These are phyloP conservation scores for Sphenostylis stenocarpa DNA, from an alignment of 306 rosid species.

Conservation along the genomic window DNA sequence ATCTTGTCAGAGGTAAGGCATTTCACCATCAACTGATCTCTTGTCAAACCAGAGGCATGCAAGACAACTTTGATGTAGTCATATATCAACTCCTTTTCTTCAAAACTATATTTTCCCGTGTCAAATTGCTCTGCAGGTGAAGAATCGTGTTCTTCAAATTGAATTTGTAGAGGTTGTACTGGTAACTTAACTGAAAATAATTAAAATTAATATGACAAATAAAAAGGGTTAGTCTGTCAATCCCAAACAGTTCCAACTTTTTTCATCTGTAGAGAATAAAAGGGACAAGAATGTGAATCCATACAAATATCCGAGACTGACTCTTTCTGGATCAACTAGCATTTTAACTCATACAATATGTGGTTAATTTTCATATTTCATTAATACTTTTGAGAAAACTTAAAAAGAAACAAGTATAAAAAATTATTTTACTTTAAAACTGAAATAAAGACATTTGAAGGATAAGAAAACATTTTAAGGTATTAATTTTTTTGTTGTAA, in stretches of 20 bases:
- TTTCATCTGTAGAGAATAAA: neutral
- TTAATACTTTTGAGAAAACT: no score
- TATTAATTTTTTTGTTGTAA: no score
- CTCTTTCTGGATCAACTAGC: neutral
- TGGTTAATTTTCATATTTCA: no score
- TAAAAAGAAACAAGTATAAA: no score
- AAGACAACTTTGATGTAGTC: conserved; percentile 62
- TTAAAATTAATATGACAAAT: conserved; percentile 13
- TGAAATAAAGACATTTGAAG: neutral
- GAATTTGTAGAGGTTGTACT: conserved; percentile 59
- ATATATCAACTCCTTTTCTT: conserved; percentile 60
- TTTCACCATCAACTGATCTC: conserved; percentile 59
- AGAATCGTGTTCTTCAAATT: conserved; percentile 62
- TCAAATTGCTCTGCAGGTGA: conserved; percentile 47
- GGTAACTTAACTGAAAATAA: conserved; percentile 50
- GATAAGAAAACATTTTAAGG: neutral
- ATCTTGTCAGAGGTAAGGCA: conserved; percentile 69
- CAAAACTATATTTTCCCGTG: conserved; percentile 40
- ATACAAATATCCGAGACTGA: conserved; percentile 6
- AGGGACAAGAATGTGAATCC: conserved; percentile 5
- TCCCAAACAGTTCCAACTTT: neutral
- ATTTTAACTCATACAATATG: no score
- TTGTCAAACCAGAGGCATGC: conserved; percentile 58
- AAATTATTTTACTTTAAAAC: no score
- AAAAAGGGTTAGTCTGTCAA: conserved; percentile 14